Base-by-base conservation (phyloP, 768 basidiomycete species). In the Mrakia blollopis region DNA sequence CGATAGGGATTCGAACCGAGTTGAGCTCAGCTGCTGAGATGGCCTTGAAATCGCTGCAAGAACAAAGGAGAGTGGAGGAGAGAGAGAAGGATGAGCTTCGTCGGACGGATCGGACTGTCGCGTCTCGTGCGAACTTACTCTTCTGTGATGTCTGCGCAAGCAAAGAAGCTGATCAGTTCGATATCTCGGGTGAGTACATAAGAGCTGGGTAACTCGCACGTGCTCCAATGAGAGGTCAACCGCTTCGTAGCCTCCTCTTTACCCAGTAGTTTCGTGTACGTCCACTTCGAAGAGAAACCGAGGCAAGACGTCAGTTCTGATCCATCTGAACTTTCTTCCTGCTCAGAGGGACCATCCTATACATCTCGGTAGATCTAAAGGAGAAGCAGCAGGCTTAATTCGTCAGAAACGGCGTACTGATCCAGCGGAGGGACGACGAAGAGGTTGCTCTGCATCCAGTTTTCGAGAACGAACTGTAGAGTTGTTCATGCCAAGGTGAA, bases 401-500 rank as follows among this genome's bases (percentile, higher is more conserved):
- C 74, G 41, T 69, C 74, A 1, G 50, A 4, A 18, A 69, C 50
- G 9, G 11, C 9, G 50, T 57, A 35, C n/a, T 47, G 25, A 44
- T 75, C 67, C 4, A 75, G 69, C 6, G 74, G 74, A n/a, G 67
- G n/a, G 39, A 69, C 74, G 54, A 44, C 65, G 52, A 75, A 75
- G 35, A 75, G 35, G 37, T 54, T 35, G 60, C 54, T 60, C 25
- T 39, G 47, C 74, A 69, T 71, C 74, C 74, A 75, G 54, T 69
- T 71, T 41, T 75, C 74, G 37, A 75, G 68, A 14, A 75, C 60
- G 52, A 75, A 75, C 73, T 74, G 73, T 4, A 44, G 11, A n/a
- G n/a, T n/a, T n/a, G n/a, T n/a, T n/a, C n/a, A n/a, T n/a, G 5
- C 44, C 44, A 44, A 44, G 11, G 44, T 11, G 44, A 44, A 30